Evolutionary conservation across 148 eudicot genomes (phyloP).

Genomic region (Rhododendron simsii): DNA sequence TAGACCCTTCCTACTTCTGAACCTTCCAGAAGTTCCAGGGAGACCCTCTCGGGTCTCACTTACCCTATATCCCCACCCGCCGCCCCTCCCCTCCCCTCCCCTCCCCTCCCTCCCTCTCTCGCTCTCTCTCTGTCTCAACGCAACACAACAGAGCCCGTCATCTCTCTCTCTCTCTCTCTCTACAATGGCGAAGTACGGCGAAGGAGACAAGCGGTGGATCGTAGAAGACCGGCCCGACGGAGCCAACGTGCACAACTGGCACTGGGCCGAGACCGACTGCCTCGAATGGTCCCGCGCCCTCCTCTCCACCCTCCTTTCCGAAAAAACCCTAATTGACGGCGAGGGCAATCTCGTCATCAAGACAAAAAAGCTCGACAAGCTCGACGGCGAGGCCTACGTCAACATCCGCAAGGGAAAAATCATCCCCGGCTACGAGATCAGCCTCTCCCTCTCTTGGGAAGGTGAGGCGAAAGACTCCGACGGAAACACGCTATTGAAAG

Average conservation of each 20-base stretch:
- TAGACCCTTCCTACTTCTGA: constrained; percentile 8
- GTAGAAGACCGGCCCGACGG: constrained; percentile 87
- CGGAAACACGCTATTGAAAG: constrained; percentile 24
- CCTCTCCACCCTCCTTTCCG: constrained; percentile 39
- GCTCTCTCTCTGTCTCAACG: neutral
- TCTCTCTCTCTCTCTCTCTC: neutral
- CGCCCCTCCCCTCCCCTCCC: neutral
- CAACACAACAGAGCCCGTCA: neutral
- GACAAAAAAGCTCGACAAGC: constrained; percentile 36
- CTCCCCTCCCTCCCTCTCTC: neutral
- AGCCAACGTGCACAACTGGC: constrained; percentile 97
- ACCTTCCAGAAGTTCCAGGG: constrained; percentile 3
- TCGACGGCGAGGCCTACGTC: constrained; percentile 84
- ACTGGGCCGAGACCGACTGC: constrained; percentile 93
- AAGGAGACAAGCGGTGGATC: constrained; percentile 94
- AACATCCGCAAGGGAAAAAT: constrained; percentile 89
- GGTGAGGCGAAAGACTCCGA: constrained; percentile 58
- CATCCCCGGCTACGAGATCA: constrained; percentile 85
- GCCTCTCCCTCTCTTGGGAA: constrained; percentile 44
- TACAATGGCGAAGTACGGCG: constrained; percentile 84
- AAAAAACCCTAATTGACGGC: constrained; percentile 46
- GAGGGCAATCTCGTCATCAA: constrained; percentile 48
- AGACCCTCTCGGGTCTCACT: neutral
- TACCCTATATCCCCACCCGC: neutral
- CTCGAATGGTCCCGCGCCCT: constrained; percentile 64